Evolutionary conservation across 768 basidiomycete species (phyloP).

Genomic region (Mrakia blollopis): DNA sequence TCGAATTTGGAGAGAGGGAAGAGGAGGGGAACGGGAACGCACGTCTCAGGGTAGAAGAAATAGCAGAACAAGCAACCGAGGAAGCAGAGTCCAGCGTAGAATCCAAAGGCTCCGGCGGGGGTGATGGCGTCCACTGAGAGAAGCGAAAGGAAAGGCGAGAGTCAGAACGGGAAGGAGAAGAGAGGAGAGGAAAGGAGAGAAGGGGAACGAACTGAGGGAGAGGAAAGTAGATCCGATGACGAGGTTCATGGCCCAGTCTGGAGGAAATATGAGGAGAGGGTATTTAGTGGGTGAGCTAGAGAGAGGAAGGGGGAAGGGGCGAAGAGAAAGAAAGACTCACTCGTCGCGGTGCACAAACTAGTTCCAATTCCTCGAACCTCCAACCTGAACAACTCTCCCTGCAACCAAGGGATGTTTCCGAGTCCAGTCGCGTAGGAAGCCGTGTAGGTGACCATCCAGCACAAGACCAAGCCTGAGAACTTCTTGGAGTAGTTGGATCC

Average conservation of each 20-base stretch:
- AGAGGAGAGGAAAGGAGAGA: too few relatives aligned
- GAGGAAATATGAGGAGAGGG: neutral
- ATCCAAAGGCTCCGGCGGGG: constrained; percentile 68
- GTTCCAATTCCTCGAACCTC: constrained; percentile 77
- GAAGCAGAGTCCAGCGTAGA: constrained; percentile 68
- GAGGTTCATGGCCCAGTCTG: constrained; percentile 53
- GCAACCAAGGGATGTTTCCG: constrained; percentile 81
- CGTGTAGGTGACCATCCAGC: constrained; percentile 78
- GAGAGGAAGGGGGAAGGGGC: neutral
- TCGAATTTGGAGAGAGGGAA: too few relatives aligned
- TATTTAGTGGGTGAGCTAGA: neutral
- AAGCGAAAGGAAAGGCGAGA: too few relatives aligned
- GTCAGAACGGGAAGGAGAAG: too few relatives aligned
- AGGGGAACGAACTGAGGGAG: constrained; percentile 50
- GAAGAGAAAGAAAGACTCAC: neutral
- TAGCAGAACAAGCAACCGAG: constrained; percentile 65
- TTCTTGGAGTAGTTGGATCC: constrained; percentile 56
- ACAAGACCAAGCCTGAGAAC: constrained; percentile 65
- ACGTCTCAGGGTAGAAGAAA: constrained; percentile 73
- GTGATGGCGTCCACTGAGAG: constrained; percentile 57
- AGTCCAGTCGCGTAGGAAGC: constrained; percentile 69
- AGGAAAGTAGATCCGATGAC: constrained; percentile 75
- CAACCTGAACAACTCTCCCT: constrained; percentile 73
- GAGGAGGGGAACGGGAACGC: constrained; percentile 45
- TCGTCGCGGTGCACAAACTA: constrained; percentile 66